These are phyloP conservation scores for Mortierella alpina DNA, from an alignment of 192 early-diverging fungal species.

Conservation along the genomic window DNA sequence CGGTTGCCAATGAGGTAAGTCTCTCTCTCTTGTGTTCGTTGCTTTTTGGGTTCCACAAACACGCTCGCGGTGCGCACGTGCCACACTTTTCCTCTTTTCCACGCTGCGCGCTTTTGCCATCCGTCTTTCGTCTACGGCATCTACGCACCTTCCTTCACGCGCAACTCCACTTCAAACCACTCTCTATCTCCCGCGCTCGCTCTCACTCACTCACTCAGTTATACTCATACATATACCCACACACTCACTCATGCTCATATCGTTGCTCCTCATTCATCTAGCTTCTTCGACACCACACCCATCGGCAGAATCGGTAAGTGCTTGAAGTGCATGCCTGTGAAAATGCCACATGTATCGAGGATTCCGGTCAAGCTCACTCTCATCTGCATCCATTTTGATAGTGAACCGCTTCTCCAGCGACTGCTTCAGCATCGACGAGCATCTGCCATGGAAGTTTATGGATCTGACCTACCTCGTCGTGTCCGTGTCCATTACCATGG, in stretches of 20 bases:
- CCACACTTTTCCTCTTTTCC: not conserved
- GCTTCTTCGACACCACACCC: constrained; percentile 47
- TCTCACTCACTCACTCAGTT: too few species aligned
- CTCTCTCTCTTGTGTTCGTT: constrained; percentile 58
- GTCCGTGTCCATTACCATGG: constrained; percentile 23
- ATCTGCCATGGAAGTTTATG: constrained; percentile 56
- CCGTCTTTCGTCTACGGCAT: too few species aligned
- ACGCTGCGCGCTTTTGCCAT: too few species aligned
- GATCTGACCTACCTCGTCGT: constrained; percentile 15
- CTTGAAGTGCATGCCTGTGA: not conserved
- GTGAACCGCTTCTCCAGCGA: constrained; percentile 40
- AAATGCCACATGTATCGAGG: not conserved
- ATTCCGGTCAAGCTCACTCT: not conserved
- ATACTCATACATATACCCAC: too few species aligned
- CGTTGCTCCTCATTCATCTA: not conserved
- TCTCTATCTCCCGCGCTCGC: too few species aligned
- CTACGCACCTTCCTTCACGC: too few species aligned
- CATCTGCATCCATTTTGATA: not conserved
- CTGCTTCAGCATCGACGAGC: constrained; percentile 33
- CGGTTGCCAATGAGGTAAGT: constrained; percentile 66
- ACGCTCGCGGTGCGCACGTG: not conserved
- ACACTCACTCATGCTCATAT: not conserved
- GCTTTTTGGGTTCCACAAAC: not conserved
- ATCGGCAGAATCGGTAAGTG: constrained; percentile 7
- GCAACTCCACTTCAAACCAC: too few species aligned